Evolutionary conservation across 192 early-diverging fungal genomes (phyloP).

Genomic region (Coemansia sp.): DNA sequence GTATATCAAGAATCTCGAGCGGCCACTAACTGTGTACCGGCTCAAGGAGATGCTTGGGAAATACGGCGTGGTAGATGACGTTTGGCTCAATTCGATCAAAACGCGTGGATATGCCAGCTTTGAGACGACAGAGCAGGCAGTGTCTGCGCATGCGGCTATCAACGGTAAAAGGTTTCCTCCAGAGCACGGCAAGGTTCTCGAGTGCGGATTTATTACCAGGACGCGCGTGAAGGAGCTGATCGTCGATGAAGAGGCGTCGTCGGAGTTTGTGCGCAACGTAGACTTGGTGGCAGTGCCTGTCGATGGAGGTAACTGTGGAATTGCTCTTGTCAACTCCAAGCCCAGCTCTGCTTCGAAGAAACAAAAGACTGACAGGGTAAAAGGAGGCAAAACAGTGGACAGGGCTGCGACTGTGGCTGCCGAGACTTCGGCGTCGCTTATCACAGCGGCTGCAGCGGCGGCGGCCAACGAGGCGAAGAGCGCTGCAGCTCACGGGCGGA

Average conservation of each 20-base stretch:
- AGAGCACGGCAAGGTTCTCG: conserved; percentile 37
- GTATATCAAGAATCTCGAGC: conserved; percentile 46
- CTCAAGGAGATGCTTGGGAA: conserved; percentile 34
- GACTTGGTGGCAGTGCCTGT: conserved; percentile 24
- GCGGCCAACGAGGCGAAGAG: conserved; percentile 29
- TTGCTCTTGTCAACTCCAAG: conserved; percentile 24
- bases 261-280: conserved; percentile 27
- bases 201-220: conserved; percentile 39
- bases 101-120: conserved; percentile 47
- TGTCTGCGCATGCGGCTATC: conserved; percentile 20
- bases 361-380: conserved; percentile 21
- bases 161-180: conserved; percentile 38
- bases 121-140: conserved; percentile 17
- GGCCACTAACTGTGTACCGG: conserved; percentile 37
- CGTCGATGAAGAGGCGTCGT: conserved; percentile 23
- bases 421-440: conserved; percentile 16
- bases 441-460: conserved; percentile 36
- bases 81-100: conserved; percentile 53
- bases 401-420: conserved; percentile 1
- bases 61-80: conserved; percentile 23
- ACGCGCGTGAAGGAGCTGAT: conserved; percentile 37
- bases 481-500: neutral
- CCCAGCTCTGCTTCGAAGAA: conserved; percentile 21
- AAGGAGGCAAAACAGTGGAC: neutral
- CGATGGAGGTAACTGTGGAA: conserved; percentile 35